A percentile compares a stretch with the other conserved stretches of the same genome.
These are phyloP conservation scores for Heliamphora exappendiculata DNA, from an alignment of 148 eudicot species.

Conservation along the genomic window DNA sequence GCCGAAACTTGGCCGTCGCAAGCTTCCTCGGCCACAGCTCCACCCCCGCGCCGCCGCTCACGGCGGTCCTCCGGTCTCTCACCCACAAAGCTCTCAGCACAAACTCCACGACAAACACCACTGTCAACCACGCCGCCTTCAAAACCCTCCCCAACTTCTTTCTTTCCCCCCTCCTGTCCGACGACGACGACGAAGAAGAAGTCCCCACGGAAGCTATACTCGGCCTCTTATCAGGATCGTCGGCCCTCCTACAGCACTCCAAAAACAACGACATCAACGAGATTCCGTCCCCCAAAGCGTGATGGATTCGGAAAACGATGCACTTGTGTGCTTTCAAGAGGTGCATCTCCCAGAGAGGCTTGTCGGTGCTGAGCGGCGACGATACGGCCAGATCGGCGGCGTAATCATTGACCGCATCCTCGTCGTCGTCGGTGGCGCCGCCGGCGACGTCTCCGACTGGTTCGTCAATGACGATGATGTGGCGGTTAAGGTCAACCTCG, in stretches of 20 bases:
- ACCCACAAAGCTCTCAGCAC: slow-evolving; percentile 43
- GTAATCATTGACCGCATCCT: slow-evolving; percentile 40
- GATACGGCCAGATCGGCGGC: slow-evolving; percentile 53
- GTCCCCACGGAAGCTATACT: slow-evolving; percentile 10
- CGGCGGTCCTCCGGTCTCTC: slow-evolving; percentile 42
- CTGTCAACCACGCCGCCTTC: slow-evolving; percentile 35
- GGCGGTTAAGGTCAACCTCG: slow-evolving; percentile 45
- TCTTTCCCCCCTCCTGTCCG: slow-evolving; percentile 9
- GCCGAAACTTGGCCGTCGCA: slow-evolving; percentile 48
- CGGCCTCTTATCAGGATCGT: slow-evolving; percentile 26
- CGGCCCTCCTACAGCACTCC: slow-evolving; percentile 27
- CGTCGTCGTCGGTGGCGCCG: slow-evolving; percentile 13
- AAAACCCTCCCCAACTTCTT: slow-evolving; percentile 25
- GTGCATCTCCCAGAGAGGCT: slow-evolving; percentile 83
- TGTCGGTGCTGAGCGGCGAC: slow-evolving; percentile 40
- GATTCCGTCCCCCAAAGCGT: slow-evolving; percentile 68
- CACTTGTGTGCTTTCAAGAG: slow-evolving; percentile 37
- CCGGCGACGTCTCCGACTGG: slow-evolving; percentile 15
- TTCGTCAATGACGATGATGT: slow-evolving; percentile 35
- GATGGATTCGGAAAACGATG: slow-evolving; percentile 54
- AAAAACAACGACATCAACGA: slow-evolving; percentile 64
- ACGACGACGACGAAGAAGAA: not conserved
- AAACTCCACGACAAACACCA: slow-evolving; percentile 35
- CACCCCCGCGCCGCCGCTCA: slow-evolving; percentile 73
- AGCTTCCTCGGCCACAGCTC: slow-evolving; percentile 74